Evolutionary conservation across 225 moss, liverwort and hornwort genomes (phyloP).

Genomic region (Asterella californica): DNA sequence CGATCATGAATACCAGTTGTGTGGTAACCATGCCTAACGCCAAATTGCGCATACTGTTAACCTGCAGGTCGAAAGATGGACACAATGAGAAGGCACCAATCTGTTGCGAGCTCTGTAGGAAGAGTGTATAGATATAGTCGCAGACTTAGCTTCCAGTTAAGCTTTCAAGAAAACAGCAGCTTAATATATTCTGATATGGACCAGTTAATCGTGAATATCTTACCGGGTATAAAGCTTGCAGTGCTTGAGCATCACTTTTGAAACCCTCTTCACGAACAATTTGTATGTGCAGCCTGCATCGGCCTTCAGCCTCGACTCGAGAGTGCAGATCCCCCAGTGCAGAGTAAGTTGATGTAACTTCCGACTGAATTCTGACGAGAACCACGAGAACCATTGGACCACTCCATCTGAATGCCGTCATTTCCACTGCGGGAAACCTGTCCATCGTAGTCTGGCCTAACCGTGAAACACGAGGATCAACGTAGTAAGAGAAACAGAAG

Average conservation of each 20-base stretch:
- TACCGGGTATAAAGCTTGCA: conserved; percentile 40
- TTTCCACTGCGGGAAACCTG: conserved; percentile 39
- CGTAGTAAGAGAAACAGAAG: neutral
- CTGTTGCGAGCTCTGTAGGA: neutral
- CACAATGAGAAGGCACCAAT: neutral
- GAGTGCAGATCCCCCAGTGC: conserved; percentile 27
- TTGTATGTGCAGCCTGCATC: conserved; percentile 37
- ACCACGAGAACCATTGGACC: conserved; percentile 39
- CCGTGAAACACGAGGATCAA: neutral
- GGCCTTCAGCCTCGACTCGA: conserved; percentile 31
- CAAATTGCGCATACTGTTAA: conserved; percentile 38
- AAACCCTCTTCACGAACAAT: conserved; percentile 24
- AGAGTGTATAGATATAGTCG: neutral
- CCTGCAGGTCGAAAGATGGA: conserved; percentile 9
- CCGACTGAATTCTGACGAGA: conserved; percentile 22
- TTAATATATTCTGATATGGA: neutral
- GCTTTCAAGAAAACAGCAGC: neutral
- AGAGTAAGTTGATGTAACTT: conserved; percentile 29
- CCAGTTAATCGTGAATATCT: neutral
- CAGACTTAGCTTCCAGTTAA: neutral
- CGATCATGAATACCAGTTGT: conserved; percentile 27
- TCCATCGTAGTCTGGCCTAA: conserved; percentile 37
- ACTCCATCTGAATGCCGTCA: conserved; percentile 43
- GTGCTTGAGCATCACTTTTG: conserved; percentile 23
- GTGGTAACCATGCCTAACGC: conserved; percentile 41